These are phyloP conservation scores for Acanthamoeba healyi DNA, from an alignment of 208 protist genomes.

Conservation along the genomic window DNA sequence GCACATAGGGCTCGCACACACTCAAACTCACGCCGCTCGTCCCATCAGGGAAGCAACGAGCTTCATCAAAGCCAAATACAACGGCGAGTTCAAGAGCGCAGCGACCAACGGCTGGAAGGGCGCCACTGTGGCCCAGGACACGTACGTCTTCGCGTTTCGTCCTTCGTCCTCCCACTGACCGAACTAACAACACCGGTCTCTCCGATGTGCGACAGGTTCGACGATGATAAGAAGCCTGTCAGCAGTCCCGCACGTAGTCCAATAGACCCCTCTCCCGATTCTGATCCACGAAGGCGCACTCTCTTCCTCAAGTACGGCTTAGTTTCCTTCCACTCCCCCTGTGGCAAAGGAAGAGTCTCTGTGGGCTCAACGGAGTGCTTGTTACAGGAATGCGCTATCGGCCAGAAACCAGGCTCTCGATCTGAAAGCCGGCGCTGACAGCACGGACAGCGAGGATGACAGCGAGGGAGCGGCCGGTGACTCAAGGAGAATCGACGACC, in stretches of 20 bases:
- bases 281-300: not conserved
- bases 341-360: not conserved
- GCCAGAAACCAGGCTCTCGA: not conserved
- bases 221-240: not conserved
- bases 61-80: constrained; percentile 60
- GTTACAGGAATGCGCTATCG: not conserved
- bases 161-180: not conserved
- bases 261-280: not conserved
- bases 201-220: not conserved
- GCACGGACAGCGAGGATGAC: not conserved
- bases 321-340: not conserved
- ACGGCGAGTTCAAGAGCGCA: constrained; percentile 42
- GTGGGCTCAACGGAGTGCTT: not conserved
- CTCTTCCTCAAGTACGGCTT: not conserved
- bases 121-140: constrained; percentile 14
- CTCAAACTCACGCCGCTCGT: not conserved
- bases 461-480: not conserved
- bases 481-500: not conserved
- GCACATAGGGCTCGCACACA: not conserved
- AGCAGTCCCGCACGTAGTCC: not conserved
- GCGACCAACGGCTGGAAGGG: constrained; percentile 55
- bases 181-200: too few species aligned
- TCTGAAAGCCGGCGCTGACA: not conserved
- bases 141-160: not conserved
- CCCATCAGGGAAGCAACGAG: not conserved